A percentile compares a stretch with the other conserved stretches of the same genome.
These are phyloP conservation scores for Guadua angustifolia DNA, from an alignment of 176 grass and related monocot genomes.

Conservation along the genomic window DNA sequence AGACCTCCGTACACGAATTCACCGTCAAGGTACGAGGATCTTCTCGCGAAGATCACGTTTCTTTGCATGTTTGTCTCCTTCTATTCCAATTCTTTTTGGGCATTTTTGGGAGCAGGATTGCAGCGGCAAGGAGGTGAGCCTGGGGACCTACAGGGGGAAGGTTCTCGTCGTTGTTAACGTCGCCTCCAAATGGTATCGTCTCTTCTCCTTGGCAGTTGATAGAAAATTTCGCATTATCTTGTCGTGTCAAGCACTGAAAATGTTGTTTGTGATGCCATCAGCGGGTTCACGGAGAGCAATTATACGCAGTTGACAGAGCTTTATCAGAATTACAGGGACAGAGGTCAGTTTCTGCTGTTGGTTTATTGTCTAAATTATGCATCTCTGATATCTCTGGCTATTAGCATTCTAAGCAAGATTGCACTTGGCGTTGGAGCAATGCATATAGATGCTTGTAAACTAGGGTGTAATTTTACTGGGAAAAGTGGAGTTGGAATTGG, in stretches of 20 bases:
- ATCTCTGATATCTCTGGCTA: not conserved
- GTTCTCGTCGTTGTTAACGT: constrained; percentile 93
- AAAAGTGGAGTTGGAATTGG: constrained; percentile 25
- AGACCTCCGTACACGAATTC: constrained; percentile 88
- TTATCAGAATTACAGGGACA: constrained; percentile 79
- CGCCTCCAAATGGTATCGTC: constrained; percentile 85
- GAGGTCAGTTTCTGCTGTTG: constrained; percentile 59
- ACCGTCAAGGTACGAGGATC: constrained; percentile 67
- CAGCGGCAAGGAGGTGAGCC: constrained; percentile 71
- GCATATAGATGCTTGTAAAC: not conserved
- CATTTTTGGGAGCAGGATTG: constrained; percentile 61
- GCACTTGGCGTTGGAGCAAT: not conserved
- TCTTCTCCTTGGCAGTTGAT: not conserved
- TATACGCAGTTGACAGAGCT: constrained; percentile 90
- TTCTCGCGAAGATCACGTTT: constrained; percentile 5
- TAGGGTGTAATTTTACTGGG: not conserved
- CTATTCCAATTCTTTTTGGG: not conserved
- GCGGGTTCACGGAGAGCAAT: constrained; percentile 89
- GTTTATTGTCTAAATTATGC: constrained; percentile 3
- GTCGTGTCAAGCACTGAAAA: constrained; percentile 13
- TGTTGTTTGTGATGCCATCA: constrained; percentile 31
- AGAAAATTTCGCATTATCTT: not conserved
- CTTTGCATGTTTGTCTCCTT: not conserved
- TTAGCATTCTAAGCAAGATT: not conserved
- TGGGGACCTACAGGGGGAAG: constrained; percentile 85